Conservation (phyloP, 2,329 filamentous ascomycete genomes). For the Leptoxyphium fumago region DNA sequence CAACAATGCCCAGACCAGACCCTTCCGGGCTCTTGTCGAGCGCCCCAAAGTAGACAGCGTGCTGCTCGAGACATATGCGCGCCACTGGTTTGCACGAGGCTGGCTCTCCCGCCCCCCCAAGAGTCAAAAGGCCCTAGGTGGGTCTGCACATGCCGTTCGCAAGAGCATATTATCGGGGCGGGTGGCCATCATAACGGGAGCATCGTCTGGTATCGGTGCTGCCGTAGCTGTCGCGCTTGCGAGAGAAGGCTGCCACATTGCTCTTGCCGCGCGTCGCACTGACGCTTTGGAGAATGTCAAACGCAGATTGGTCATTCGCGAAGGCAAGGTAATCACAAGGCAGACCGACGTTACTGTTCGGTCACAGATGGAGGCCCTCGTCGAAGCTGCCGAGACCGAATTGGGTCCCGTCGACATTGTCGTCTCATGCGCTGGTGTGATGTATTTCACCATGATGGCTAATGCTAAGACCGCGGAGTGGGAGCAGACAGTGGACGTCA, state of each 20-base stretch:
- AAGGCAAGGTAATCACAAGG: constrained; percentile 52
- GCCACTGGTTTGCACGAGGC: constrained; percentile 66
- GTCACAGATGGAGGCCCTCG: constrained; percentile 50
- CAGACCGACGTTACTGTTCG: constrained; percentile 59
- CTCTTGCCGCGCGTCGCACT: constrained; percentile 54
- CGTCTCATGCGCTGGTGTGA: constrained; percentile 68
- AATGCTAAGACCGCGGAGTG: constrained; percentile 60
- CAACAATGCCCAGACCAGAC: constrained; percentile 52
- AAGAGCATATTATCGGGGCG: constrained; percentile 50
- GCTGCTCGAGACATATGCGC: constrained; percentile 63
- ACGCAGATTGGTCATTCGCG: constrained; percentile 39
- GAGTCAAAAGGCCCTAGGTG: constrained; percentile 31
- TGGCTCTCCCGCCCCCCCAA: constrained; percentile 54
- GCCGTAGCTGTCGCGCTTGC: constrained; percentile 57
- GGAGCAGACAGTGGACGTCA: constrained; percentile 71
- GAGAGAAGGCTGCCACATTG: constrained; percentile 55
- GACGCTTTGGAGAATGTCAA: constrained; percentile 56
- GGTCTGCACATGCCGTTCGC: constrained; percentile 28
- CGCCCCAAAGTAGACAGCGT: constrained; percentile 54
- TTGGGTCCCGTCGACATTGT: constrained; percentile 65
- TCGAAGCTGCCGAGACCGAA: constrained; percentile 42
- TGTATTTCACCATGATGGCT: constrained; percentile 83
- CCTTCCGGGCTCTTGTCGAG: constrained; percentile 42
- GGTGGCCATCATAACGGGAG: constrained; percentile 64
- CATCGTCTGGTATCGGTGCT: constrained; percentile 65